Base-by-base conservation (phyloP, 169 alveolate genomes). In the Plasmodium relictum region DNA sequence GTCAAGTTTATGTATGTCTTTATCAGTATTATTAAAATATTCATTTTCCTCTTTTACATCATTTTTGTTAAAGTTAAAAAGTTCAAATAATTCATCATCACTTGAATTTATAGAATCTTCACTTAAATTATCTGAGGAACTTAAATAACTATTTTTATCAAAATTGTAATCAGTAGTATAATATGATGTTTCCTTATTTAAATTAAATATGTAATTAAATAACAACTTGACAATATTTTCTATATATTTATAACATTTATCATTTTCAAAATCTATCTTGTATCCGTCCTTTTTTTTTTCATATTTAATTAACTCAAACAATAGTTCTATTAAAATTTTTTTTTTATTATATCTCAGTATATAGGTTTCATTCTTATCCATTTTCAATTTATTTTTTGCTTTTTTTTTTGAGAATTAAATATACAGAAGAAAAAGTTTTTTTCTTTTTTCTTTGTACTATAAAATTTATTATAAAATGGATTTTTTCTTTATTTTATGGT, bases 181-280 rank as follows among this genome's bases (percentile, higher is more conserved):
- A 14, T 16, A 54, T 18, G 16, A 8, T 24, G 16, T 14, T 18
- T 41, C 16, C 24, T 31, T 37, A 54, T 48, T 68, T 83, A 83
- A 16, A 68, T 83, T 69, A 68, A 83, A 83, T 61, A 83, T 45
- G 41, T 83, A 83, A 44, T 83, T 83, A 68, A 83, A 83, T 44
- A 83, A 37, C 44, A 83, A n/a, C 54, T 44, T 44, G 7, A 83
- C 22, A 59, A 83, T 42, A 18, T 52, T 20, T 39, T 83, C 91
- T 68, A 83, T 6, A 26, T 68, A 71, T 24, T 66, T 83, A 62
- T 83, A 83, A 68, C 10, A 62, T 56, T 68, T 41, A 68, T 83
- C 91, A 59, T 83, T 69, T 56, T 83, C 91, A 68, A 83, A 68
- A 54, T 83, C 73, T 37, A 56, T 20, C 20, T 54, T 52, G 45